Evolutionary conservation across 148 eudicot species (phyloP).

Genomic region (Diospyros kaki): DNA sequence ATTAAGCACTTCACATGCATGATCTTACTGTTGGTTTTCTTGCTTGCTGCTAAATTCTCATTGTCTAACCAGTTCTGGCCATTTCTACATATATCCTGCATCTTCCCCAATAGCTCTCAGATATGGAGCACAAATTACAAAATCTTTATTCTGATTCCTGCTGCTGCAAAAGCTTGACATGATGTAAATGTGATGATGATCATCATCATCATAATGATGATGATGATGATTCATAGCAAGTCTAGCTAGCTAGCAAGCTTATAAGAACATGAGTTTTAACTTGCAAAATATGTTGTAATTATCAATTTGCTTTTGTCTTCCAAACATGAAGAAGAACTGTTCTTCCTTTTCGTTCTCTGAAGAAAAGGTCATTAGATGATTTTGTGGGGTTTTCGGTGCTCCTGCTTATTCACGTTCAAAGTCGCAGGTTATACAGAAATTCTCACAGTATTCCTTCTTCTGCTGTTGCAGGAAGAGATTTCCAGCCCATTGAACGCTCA

Average conservation of each 20-base stretch:
- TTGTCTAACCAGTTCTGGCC: conserved; percentile 11
- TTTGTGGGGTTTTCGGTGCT: background rate
- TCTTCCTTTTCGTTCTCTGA: background rate
- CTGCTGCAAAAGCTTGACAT: no score
- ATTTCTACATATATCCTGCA: background rate
- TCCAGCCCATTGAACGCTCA: conserved; percentile 59
- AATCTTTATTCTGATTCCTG: no score
- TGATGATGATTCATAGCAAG: no score
- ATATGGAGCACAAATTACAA: no score
- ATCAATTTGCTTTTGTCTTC: background rate
- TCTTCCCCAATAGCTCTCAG: background rate
- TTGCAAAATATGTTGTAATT: background rate
- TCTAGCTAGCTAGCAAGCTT: background rate
- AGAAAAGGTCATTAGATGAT: background rate
- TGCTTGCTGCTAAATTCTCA: conserved; percentile 9
- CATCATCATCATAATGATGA: no score
- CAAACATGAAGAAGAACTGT: background rate
- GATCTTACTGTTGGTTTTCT: background rate
- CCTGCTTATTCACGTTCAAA: background rate
- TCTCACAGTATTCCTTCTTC: background rate
- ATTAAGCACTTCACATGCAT: conserved; percentile 18
- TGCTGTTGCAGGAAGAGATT: conserved; percentile 55
- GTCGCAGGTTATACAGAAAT: no score
- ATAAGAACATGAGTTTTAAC: background rate
- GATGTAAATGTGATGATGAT: no score